Percentiles rank a stretch among this genome's conserved stretches.
Evolutionary conservation across 805 yeast genomes (phyloP).

Genomic region (Torulaspora indica): DNA sequence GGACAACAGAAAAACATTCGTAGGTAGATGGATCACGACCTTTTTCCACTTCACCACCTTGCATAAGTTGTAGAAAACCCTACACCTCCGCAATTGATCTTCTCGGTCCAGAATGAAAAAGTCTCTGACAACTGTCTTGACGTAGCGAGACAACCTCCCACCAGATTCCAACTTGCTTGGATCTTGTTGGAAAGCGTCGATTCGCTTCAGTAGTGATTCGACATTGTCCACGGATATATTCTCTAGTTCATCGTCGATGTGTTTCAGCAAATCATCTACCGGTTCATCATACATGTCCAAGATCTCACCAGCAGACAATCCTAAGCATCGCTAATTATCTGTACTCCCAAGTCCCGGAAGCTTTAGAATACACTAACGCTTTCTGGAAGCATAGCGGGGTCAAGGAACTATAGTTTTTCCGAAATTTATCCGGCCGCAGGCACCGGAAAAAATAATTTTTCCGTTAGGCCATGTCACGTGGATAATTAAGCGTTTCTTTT

Average conservation of each 20-base stretch:
- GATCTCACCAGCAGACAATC: too few relatives aligned
- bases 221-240: constrained; percentile 5
- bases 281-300: constrained; percentile 5
- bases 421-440: neutral
- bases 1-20: constrained; percentile 51
- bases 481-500: too few relatives aligned
- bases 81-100: constrained; percentile 15
- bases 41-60: constrained; percentile 65
- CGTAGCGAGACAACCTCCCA: constrained; percentile 2
- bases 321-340: neutral
- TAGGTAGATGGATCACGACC: constrained; percentile 53
- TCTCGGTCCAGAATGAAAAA: constrained; percentile 6
- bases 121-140: constrained; percentile 7
- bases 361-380: too few relatives aligned
- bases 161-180: constrained; percentile 14
- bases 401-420: neutral
- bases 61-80: constrained; percentile 53
- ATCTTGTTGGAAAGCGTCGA: constrained; percentile 30
- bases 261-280: constrained; percentile 6
- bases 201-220: constrained; percentile 11
- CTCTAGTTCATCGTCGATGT: constrained; percentile 13
- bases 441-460: too few relatives aligned
- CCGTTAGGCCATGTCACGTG: too few relatives aligned
- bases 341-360: too few relatives aligned
- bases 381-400: neutral